Evolutionary conservation across 2,329 filamentous ascomycete species (phyloP).

Genomic region (Ophiostoma triangulosporum): DNA sequence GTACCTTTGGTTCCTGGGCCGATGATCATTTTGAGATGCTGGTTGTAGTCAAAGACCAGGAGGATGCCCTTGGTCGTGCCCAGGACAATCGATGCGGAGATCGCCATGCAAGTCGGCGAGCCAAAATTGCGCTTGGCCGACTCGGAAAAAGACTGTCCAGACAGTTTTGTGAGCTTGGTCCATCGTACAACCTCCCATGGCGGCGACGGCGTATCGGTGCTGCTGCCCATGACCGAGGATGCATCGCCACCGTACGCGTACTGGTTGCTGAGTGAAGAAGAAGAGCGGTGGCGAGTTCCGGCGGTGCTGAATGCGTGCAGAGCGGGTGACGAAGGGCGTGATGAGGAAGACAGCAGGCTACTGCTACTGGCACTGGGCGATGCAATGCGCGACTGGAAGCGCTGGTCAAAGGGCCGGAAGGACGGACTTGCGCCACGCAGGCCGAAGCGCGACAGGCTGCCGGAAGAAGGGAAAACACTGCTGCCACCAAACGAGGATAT

Average conservation of each 20-base stretch:
- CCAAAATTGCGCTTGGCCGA: conserved; percentile 86
- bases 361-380: conserved; percentile 30
- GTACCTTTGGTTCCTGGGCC: conserved; percentile 81
- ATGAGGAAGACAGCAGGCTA: conserved; percentile 44
- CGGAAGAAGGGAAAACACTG: conserved; percentile 55
- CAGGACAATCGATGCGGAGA: conserved; percentile 77
- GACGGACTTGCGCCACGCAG: conserved; percentile 62
- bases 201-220: conserved; percentile 39
- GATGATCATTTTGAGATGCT: conserved; percentile 86
- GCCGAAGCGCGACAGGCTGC: conserved; percentile 33
- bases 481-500: conserved; percentile 48
- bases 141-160: conserved; percentile 83
- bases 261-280: conserved; percentile 39
- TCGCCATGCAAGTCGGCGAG: conserved; percentile 73
- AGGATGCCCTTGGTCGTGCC: conserved; percentile 90
- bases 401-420: conserved; percentile 83
- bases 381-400: conserved; percentile 77
- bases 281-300: conserved; percentile 49
- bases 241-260: neutral
- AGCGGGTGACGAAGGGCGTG: conserved; percentile 63
- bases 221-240: neutral
- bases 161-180: conserved; percentile 85
- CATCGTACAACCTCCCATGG: conserved; percentile 97
- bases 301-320: conserved; percentile 28
- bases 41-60: conserved; percentile 92